A percentile compares a stretch with the other conserved stretches of the same genome.
phyloP scores from a whole-genome alignment of 768 basidiomycete species.

The Lepiota brunneoincarnata region DNA sequence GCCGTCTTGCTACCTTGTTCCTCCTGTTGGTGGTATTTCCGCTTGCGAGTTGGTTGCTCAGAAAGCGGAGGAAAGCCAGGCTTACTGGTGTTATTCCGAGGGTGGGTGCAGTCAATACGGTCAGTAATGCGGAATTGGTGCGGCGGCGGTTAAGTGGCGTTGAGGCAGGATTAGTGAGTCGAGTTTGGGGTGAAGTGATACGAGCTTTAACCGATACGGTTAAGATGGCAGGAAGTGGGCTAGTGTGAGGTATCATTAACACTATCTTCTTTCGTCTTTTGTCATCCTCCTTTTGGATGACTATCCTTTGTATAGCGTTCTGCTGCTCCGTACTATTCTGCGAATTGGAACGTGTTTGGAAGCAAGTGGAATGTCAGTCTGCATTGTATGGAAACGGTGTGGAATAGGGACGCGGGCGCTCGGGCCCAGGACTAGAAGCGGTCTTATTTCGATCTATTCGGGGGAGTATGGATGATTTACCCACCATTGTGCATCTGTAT shows the following conservation, averaged over 20 bases:
- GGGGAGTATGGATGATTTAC: too few species aligned
- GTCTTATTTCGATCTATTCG: too few species aligned
- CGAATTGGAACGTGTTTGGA: too few species aligned
- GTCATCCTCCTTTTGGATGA: too few species aligned
- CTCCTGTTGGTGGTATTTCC: conserved; percentile 45
- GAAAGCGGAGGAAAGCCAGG: conserved; percentile 40
- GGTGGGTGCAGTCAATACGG: conserved; percentile 12
- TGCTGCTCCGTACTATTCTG: too few species aligned
- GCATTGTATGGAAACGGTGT: too few species aligned
- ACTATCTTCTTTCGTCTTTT: too few species aligned
- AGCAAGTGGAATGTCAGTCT: too few species aligned
- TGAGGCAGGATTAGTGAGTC: conserved; percentile 31
- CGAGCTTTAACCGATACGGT: conserved; percentile 63
- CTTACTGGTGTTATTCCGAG: conserved; percentile 15
- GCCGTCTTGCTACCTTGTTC: conserved; percentile 48
- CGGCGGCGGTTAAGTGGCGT: conserved; percentile 48
- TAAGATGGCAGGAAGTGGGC: conserved; percentile 73
- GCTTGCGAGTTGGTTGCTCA: conserved; percentile 46
- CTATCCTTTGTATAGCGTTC: too few species aligned
- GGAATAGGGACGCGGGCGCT: too few species aligned
- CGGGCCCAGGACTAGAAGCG: too few species aligned
- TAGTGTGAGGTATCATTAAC: conserved; percentile 61
- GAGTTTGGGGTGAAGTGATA: conserved; percentile 49
- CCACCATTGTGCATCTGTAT: too few species aligned
- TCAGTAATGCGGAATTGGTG: conserved; percentile 51